A percentile compares a stretch with the other conserved stretches of the same genome.
phyloP scores from a whole-genome alignment of 306 rosid genomes.

The Citrullus colocynthis region DNA sequence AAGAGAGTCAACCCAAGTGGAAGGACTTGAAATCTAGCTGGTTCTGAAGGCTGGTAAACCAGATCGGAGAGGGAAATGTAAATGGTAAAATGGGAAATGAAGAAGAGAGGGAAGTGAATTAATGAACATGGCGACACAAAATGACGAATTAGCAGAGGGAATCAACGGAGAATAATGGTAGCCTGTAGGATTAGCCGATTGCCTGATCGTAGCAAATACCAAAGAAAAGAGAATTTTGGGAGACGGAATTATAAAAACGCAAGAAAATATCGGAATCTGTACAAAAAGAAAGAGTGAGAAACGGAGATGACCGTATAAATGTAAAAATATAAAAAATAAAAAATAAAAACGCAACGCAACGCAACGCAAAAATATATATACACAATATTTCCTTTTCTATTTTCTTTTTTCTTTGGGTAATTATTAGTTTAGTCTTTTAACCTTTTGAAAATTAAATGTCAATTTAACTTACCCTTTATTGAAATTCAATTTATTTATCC shows the following conservation, averaged over 20 bases:
- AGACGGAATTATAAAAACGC: neutral
- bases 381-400: neutral
- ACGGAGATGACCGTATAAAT: neutral
- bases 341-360: neutral
- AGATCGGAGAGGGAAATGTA: neutral
- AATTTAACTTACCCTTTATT: no score
- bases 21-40: constrained; percentile 1
- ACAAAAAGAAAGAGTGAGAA: neutral
- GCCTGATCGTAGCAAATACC: neutral
- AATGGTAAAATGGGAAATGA: neutral
- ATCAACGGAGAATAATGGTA: neutral
- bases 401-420: neutral
- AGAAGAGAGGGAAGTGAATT: neutral
- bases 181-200: constrained; percentile 4
- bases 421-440: no score
- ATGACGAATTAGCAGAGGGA: neutral
- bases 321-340: neutral
- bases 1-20: constrained; percentile 8
- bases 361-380: no score
- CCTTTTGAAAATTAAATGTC: no score
- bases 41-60: neutral
- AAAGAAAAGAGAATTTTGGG: neutral
- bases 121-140: neutral
- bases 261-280: neutral
- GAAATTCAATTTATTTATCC: no score